Evolutionary conservation across 2,329 filamentous ascomycete genomes (phyloP).

Genomic region (Arthrobotrys sphaeroides): DNA sequence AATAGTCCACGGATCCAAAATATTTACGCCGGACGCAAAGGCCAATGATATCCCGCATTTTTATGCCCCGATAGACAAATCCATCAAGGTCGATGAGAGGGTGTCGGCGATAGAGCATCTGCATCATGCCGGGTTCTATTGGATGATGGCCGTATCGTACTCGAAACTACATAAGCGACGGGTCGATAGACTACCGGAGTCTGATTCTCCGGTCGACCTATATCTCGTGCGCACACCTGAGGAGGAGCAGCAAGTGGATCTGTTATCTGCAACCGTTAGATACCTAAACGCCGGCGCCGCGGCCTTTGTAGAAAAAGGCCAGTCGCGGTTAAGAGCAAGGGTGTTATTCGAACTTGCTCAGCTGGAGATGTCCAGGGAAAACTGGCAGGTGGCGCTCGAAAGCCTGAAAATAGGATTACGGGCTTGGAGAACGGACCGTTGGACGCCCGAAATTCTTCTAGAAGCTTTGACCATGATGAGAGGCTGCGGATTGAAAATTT

Average conservation of each 20-base stretch:
- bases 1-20: conserved; percentile 37
- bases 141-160: conserved; percentile 70
- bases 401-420: conserved; percentile 36
- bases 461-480: conserved; percentile 72
- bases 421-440: conserved; percentile 66
- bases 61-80: conserved; percentile 70
- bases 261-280: conserved; percentile 32
- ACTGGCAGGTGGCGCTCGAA: conserved; percentile 40
- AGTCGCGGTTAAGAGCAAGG: conserved; percentile 37
- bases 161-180: conserved; percentile 66
- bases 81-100: conserved; percentile 67
- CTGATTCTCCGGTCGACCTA: conserved; percentile 71
- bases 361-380: conserved; percentile 43
- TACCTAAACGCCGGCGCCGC: conserved; percentile 39
- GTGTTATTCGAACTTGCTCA: conserved; percentile 42
- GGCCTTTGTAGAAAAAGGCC: conserved; percentile 38
- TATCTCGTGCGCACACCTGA: conserved; percentile 72
- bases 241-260: conserved; percentile 54
- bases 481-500: conserved; percentile 67
- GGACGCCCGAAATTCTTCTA: conserved; percentile 68
- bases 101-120: conserved; percentile 72
- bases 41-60: conserved; percentile 61
- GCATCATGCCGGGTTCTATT: conserved; percentile 75
- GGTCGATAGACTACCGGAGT: conserved; percentile 69
- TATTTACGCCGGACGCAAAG: conserved; percentile 41